Evolutionary conservation across 805 yeast species (phyloP).

Genomic region (Pichia exigua): DNA sequence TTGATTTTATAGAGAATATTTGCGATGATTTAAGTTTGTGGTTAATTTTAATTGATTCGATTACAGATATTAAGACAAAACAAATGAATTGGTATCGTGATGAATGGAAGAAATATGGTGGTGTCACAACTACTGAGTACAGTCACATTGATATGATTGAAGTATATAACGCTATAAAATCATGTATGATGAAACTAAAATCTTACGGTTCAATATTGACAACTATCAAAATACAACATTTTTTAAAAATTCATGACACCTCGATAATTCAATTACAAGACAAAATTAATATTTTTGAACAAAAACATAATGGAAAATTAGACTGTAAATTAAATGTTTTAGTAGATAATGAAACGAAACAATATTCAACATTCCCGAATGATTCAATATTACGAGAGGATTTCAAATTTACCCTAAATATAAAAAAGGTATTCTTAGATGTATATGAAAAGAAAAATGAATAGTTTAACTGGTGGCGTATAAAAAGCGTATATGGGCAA

Average conservation of each 20-base stretch:
- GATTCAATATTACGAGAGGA: conserved; percentile 1
- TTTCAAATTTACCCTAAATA: background rate
- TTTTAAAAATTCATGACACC: background rate
- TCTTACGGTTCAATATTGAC: background rate
- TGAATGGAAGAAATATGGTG: background rate
- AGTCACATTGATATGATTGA: background rate
- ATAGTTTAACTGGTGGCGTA: background rate
- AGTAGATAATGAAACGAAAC: background rate
- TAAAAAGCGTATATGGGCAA: background rate
- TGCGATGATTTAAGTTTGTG: conserved; percentile 10
- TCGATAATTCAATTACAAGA: background rate
- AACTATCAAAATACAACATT: background rate
- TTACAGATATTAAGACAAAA: background rate
- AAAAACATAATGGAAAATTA: background rate
- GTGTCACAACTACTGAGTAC: too few species aligned
- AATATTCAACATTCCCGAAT: background rate
- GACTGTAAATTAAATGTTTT: background rate
- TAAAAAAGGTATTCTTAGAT: background rate
- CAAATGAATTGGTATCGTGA: background rate
- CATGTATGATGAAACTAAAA: background rate
- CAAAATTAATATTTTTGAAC: background rate
- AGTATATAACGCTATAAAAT: background rate
- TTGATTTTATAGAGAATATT: background rate
- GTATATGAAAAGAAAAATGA: background rate
- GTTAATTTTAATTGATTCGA: background rate